Evolutionary conservation across 2,329 filamentous ascomycete species (phyloP).

Genomic region (Aspergillus sp.): DNA sequence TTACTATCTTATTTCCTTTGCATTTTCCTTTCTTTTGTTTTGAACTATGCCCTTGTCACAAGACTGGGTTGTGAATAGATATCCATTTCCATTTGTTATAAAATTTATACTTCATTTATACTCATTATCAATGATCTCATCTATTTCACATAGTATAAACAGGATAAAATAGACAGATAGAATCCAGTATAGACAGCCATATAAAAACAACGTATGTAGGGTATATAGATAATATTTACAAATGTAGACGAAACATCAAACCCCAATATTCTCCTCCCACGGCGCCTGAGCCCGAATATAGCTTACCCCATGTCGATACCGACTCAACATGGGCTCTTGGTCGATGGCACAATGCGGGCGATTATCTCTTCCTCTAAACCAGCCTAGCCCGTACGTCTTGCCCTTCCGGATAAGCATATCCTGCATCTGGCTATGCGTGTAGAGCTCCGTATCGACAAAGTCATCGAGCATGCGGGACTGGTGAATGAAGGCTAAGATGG

Average conservation of each 20-base stretch:
- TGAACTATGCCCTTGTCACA: too few species aligned
- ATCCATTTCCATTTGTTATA: too few species aligned
- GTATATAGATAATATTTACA: neutral
- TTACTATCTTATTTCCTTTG: too few species aligned
- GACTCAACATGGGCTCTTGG: slow-evolving; percentile 63
- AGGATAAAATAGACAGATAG: too few species aligned
- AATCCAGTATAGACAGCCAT: too few species aligned
- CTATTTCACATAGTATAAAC: too few species aligned
- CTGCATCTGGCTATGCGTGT: slow-evolving; percentile 59
- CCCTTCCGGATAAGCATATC: slow-evolving; percentile 54
- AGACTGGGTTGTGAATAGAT: too few species aligned
- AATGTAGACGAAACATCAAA: neutral
- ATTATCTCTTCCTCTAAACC: slow-evolving; percentile 70
- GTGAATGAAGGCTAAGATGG: slow-evolving; percentile 71
- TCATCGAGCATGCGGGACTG: slow-evolving; percentile 74
- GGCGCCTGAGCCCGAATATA: slow-evolving; percentile 24
- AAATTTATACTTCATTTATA: too few species aligned
- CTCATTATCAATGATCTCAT: too few species aligned
- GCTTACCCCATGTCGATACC: slow-evolving; percentile 59
- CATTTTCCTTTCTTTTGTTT: too few species aligned
- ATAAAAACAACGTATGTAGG: too few species aligned
- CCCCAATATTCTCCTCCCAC: slow-evolving; percentile 13
- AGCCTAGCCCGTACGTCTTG: slow-evolving; percentile 70
- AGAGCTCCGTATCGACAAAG: slow-evolving; percentile 66
- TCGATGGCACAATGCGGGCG: slow-evolving; percentile 73